phyloP scores from a whole-genome alignment of 129 eudicot species.

The Tanacetum coccineum region DNA sequence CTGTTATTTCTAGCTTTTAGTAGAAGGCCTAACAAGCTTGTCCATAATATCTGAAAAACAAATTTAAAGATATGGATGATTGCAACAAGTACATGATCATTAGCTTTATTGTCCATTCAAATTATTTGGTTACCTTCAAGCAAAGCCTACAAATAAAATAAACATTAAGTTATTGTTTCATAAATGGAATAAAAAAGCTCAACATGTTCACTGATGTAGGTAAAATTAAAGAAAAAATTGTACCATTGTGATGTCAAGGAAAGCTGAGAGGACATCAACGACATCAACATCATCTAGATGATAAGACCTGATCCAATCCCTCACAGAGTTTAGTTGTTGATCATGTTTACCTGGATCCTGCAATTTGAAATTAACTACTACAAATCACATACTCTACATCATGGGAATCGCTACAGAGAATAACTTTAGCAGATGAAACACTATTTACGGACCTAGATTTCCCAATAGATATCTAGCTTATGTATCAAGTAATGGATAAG shows the following conservation, averaged over 20 bases:
- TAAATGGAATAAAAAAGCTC: slow-evolving; percentile 17
- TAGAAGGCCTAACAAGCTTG: slow-evolving; percentile 70
- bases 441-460: neutral
- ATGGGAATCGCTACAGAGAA: slow-evolving; percentile 9
- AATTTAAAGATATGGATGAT: slow-evolving; percentile 1
- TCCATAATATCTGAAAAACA: slow-evolving; percentile 60
- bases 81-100: no score
- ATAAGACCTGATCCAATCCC: slow-evolving; percentile 76
- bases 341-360: slow-evolving; percentile 89
- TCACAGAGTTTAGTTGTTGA: slow-evolving; percentile 64
- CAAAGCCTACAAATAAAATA: slow-evolving; percentile 57
- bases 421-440: neutral
- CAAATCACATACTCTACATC: slow-evolving; percentile 9
- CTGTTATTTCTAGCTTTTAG: slow-evolving; percentile 46
- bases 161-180: slow-evolving; percentile 11
- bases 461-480: slow-evolving; percentile 3
- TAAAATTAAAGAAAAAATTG: slow-evolving; percentile 12
- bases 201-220: no score
- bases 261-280: slow-evolving; percentile 74
- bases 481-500: slow-evolving; percentile 8
- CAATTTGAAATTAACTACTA: neutral
- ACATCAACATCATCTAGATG: slow-evolving; percentile 63
- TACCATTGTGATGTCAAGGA: slow-evolving; percentile 90
- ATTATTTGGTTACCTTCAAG: slow-evolving; percentile 63
- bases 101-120: slow-evolving; percentile 16